Percentiles rank a stretch among this genome's conserved stretches.
Evolutionary conservation across 2,329 filamentous ascomycete species (phyloP).

Genomic region (Aspergillus thermomutatus): DNA sequence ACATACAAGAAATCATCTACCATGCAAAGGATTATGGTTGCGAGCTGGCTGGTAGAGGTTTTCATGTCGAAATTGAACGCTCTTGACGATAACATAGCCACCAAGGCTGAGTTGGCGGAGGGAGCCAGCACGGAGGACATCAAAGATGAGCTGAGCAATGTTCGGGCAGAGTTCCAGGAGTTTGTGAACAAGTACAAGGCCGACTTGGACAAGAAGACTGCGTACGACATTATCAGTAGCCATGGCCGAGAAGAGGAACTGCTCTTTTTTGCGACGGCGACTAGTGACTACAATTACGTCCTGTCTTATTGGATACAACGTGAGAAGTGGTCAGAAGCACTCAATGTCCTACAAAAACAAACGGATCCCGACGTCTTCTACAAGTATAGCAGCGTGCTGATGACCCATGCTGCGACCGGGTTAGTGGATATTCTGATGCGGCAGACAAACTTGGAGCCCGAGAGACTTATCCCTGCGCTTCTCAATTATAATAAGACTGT

Average conservation of each 20-base stretch:
- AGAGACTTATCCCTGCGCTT: conserved; percentile 86
- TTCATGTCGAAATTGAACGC: conserved; percentile 97
- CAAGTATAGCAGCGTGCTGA: conserved; percentile 93
- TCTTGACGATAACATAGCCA: conserved; percentile 89
- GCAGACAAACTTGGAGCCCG: conserved; percentile 77
- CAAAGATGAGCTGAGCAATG: conserved; percentile 65
- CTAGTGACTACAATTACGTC: conserved; percentile 92
- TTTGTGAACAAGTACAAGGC: conserved; percentile 82
- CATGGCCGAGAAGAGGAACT: conserved; percentile 93
- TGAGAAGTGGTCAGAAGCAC: conserved; percentile 83
- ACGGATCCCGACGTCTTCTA: conserved; percentile 92
- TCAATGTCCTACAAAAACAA: conserved; percentile 88
- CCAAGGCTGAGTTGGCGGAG: conserved; percentile 76
- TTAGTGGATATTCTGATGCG: conserved; percentile 95
- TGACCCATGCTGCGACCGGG: conserved; percentile 80
- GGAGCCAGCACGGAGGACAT: conserved; percentile 64
- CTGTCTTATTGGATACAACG: conserved; percentile 96
- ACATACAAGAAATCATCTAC: conserved; percentile 75
- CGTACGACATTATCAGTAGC: conserved; percentile 92
- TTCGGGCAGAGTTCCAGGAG: conserved; percentile 78
- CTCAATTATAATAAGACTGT: conserved; percentile 83
- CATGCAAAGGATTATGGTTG: conserved; percentile 95
- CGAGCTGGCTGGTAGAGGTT: conserved; percentile 90
- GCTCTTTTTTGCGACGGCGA: conserved; percentile 80
- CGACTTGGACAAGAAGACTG: conserved; percentile 86